Conservation (phyloP, 768 basidiomycete genomes). For the Naematelia aurantialba region DNA sequence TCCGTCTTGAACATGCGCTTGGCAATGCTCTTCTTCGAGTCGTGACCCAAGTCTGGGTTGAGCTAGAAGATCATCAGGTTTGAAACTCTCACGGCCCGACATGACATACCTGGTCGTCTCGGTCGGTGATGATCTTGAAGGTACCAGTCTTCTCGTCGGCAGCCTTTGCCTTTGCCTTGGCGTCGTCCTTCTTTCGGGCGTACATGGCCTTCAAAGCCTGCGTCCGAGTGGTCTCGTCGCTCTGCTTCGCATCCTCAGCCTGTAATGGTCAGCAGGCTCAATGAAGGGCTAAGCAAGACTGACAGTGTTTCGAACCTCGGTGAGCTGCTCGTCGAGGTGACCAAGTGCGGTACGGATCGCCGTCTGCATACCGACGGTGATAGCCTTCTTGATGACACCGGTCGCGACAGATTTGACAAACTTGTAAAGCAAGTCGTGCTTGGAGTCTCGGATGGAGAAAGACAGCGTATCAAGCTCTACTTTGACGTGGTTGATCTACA, state of each 20-base stretch:
- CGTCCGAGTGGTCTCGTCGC: conserved; percentile 41
- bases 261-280: conserved; percentile 36
- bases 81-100: conserved; percentile 14
- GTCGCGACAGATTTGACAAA: conserved; percentile 74
- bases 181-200: conserved; percentile 52
- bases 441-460: conserved; percentile 84
- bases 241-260: conserved; percentile 57
- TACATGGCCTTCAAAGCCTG: conserved; percentile 45
- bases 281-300: conserved; percentile 1
- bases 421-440: conserved; percentile 77
- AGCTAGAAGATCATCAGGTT: conserved; percentile 48
- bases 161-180: conserved; percentile 54
- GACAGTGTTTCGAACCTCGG: conserved; percentile 60
- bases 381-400: conserved; percentile 62
- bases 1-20: conserved; percentile 57
- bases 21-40: conserved; percentile 63
- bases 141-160: conserved; percentile 53
- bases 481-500: conserved; percentile 56
- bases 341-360: conserved; percentile 76
- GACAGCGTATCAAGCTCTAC: conserved; percentile 84
- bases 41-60: conserved; percentile 62
- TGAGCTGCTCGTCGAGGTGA: conserved; percentile 83
- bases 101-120: conserved; percentile 53
- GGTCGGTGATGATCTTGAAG: conserved; percentile 78
- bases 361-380: conserved; percentile 61